Evolutionary conservation across 2,329 filamentous ascomycete genomes (phyloP).

Genomic region (Colletotrichum acutatum): DNA sequence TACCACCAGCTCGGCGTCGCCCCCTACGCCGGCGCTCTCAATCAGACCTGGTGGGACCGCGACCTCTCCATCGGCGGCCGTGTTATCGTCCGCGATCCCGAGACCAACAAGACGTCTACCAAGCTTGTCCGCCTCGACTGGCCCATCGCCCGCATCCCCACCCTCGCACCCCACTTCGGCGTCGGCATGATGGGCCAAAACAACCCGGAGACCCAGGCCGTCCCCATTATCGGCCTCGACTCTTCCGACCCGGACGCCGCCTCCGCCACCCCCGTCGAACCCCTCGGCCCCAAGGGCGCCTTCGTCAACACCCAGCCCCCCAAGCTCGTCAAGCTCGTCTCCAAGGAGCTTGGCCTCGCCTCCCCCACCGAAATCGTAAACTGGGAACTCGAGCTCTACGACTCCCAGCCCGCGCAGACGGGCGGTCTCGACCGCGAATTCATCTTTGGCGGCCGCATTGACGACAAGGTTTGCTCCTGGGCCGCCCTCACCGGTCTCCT

Average conservation of each 20-base stretch:
- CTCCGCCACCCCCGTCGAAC: conserved; percentile 44
- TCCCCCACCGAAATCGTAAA: conserved; percentile 83
- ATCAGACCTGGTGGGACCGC: conserved; percentile 95
- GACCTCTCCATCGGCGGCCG: conserved; percentile 91
- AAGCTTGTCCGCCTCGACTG: conserved; percentile 92
- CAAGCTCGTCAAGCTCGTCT: conserved; percentile 85
- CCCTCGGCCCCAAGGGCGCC: conserved; percentile 71
- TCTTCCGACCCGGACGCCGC: conserved; percentile 59
- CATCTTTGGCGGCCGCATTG: conserved; percentile 94
- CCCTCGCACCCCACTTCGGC: conserved; percentile 93
- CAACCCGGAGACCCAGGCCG: conserved; percentile 93
- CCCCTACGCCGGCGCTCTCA: conserved; percentile 89
- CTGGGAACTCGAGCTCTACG: conserved; percentile 97
- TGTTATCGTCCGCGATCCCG: conserved; percentile 80
- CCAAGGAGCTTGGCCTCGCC: conserved; percentile 78
- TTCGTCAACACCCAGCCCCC: conserved; percentile 89
- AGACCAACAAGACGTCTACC: conserved; percentile 79
- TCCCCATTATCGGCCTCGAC: conserved; percentile 92
- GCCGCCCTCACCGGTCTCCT: conserved; percentile 87
- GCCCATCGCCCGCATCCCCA: conserved; percentile 93
- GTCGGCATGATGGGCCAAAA: conserved; percentile 73
- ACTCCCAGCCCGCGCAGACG: conserved; percentile 84
- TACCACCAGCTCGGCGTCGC: conserved; percentile 92
- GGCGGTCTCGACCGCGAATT: conserved; percentile 91
- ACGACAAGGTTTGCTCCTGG: conserved; percentile 98